Base-by-base conservation (phyloP, 768 basidiomycete genomes). In the Cystofilobasidium bisporidii region DNA sequence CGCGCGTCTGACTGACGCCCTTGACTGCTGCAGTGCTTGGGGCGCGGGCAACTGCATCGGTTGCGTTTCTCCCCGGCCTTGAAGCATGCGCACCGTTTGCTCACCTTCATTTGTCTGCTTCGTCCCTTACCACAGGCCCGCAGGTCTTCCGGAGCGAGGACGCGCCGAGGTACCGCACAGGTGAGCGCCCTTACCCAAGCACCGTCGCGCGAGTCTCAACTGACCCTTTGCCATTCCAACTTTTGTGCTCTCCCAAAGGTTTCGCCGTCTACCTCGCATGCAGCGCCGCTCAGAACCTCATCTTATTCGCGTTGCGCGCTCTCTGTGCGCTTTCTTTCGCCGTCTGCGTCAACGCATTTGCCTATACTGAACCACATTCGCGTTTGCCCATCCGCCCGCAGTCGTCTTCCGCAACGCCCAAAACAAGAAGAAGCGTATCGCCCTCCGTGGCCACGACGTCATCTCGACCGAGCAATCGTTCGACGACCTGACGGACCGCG, bases 31-130 rank as follows among this genome's bases (percentile, higher is more conserved):
- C n/a, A n/a, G n/a, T n/a, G 80, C 80, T 11, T 83, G 81, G 81
- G 81, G 38, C n/a, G 79, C 79, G 5, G 82, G 82, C 8, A 83
- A 82, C 72, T 80, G 81, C 28, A 75, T 82, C 69, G 81, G n/a
- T n/a, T n/a, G n/a, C n/a, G n/a, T n/a, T n/a, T n/a, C n/a, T n/a
- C n/a, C n/a, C n/a, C n/a, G n/a, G n/a, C n/a, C n/a, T n/a, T n/a
- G n/a, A n/a, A n/a, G n/a, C n/a, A n/a, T n/a, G n/a, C n/a, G n/a
- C n/a, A n/a, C n/a, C n/a, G n/a, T n/a, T n/a, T n/a, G n/a, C n/a
- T n/a, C n/a, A n/a, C n/a, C n/a, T n/a, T n/a, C n/a, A n/a, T n/a
- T n/a, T n/a, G n/a, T n/a, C n/a, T n/a, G n/a, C n/a, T n/a, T n/a
- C n/a, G n/a, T n/a, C n/a, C n/a, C n/a, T n/a, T n/a, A n/a, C n/a